phyloP scores from a whole-genome alignment of 1,284 basidiomycete species.

The Somion occarium region DNA sequence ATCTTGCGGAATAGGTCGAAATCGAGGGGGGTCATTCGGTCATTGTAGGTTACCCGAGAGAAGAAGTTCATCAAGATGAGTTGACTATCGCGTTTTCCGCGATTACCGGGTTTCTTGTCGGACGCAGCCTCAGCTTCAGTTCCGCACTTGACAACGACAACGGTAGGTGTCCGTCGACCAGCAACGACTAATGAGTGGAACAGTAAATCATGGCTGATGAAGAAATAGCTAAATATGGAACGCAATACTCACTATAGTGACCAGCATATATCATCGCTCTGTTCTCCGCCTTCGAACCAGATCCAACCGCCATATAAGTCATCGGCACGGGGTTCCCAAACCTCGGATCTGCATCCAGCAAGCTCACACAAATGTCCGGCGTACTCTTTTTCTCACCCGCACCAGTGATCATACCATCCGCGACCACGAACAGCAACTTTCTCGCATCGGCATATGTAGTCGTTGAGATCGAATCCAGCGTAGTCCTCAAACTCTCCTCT shows the following conservation, averaged over 20 bases:
- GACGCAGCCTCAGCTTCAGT: conserved; percentile 75
- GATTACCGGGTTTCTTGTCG: conserved; percentile 95
- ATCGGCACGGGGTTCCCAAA: conserved; percentile 97
- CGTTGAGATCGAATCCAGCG: conserved; percentile 87
- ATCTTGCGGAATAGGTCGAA: conserved; percentile 98
- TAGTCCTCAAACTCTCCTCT: conserved; percentile 86
- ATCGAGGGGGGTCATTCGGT: conserved; percentile 96
- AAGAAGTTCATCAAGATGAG: conserved; percentile 99
- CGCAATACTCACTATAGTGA: conserved; percentile 80
- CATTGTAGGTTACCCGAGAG: conserved; percentile 97
- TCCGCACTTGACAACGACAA: conserved; percentile 97
- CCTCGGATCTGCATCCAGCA: conserved; percentile 90
- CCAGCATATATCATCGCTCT: conserved; percentile 98
- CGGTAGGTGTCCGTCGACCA: conserved; percentile 90
- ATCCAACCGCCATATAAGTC: conserved; percentile 90
- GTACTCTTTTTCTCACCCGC: conserved; percentile 93
- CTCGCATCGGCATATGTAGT: conserved; percentile 90
- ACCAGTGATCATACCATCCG: conserved; percentile 99
- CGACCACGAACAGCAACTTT: conserved; percentile 92
- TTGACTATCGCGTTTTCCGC: conserved; percentile 98
- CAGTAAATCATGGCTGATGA: too few species aligned
- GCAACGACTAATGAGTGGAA: conserved; percentile 53
- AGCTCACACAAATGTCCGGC: conserved; percentile 91
- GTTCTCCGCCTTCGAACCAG: conserved; percentile 87
- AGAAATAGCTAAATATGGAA: conserved; percentile 5